Evolutionary conservation across 2,329 filamentous ascomycete species (phyloP), one percentile per base, ranked within the genome.

Genomic region (Alternaria angustiovoidea): DNA sequence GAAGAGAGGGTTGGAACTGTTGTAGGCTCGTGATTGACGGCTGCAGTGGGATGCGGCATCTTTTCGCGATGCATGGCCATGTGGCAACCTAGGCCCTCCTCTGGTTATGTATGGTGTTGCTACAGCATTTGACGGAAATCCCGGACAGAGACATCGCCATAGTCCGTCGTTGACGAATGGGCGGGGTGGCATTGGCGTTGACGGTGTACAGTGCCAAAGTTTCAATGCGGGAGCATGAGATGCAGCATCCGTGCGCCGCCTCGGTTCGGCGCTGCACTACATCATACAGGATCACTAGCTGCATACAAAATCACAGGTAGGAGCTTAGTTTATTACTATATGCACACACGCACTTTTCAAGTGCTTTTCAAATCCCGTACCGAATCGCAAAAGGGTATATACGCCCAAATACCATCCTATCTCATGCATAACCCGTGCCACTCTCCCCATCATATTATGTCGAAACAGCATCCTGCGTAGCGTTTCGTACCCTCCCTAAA

Each of bases 61-160:
- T 46, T 38, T 51, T 41, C 16, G 54, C 1, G 38, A 36, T 26
- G 46, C n/a, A 42, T 51, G 46, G 53, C 42, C 60, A 39, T 53
- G 48, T 18, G n/a, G 11, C 18, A 26, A 16, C 5, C 60, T 51
- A 38, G 56, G 38, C 4, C 46, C 36, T 34, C 39, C 22, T 39
- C 61, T 47, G n/a, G 42, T 28, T 11, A 46, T 6, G 1, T 41
- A 34, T 3, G 30, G 28, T 9, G 36, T 22, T 2, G 51, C 48
- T 11, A 41, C 57, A 42, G 44, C 54, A 46, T 55, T 67, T 12
- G 41, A n/a, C n/a, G 66, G 58, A 36, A 69, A 72, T 18, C 68
- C 62, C 1, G 75, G 75, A 47, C 75, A 77, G 4, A 78, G 73
- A 63, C 72, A 77, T 36, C 68, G 66, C 75, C 75, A 78, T 20